Evolutionary conservation across 805 yeast species (phyloP).

Genomic region (Komagataella kurtzmanii): DNA sequence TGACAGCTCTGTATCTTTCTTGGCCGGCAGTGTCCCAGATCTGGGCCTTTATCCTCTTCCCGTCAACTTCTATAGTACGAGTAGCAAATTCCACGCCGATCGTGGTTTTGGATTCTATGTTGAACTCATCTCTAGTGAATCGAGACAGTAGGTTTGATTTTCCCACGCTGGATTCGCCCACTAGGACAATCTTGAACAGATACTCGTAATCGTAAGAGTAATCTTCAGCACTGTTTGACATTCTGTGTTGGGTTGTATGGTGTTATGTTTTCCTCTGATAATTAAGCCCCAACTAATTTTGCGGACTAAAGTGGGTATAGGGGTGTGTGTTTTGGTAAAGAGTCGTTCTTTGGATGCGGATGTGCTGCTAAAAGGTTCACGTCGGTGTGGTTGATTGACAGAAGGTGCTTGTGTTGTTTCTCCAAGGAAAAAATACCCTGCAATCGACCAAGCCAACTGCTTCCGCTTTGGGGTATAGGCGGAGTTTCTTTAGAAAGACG

Average conservation of each 20-base stretch:
- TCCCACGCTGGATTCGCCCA: slow-evolving; percentile 97
- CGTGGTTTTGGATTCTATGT: slow-evolving; percentile 85
- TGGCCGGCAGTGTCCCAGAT: slow-evolving; percentile 99
- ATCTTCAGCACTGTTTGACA: slow-evolving; percentile 38
- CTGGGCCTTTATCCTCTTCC: slow-evolving; percentile 76
- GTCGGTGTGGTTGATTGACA: background rate
- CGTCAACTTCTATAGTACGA: slow-evolving; percentile 79
- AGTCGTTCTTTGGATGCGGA: background rate
- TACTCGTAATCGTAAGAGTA: slow-evolving; percentile 78
- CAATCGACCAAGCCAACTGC: background rate
- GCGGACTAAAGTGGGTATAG: background rate
- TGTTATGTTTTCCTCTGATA: background rate
- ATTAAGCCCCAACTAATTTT: background rate
- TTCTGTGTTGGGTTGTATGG: background rate
- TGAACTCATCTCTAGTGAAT: slow-evolving; percentile 92
- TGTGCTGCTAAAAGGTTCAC: background rate
- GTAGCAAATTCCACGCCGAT: slow-evolving; percentile 99
- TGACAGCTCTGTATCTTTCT: slow-evolving; percentile 95
- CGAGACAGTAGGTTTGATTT: slow-evolving; percentile 88
- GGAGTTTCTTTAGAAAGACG: background rate
- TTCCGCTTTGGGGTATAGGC: background rate
- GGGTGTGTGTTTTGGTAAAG: background rate
- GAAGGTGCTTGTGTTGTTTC: background rate
- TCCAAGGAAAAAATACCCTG: background rate
- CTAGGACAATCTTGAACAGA: slow-evolving; percentile 81